Base-by-base conservation (phyloP, 768 basidiomycete genomes). In the Cystofilobasidium capitatum region DNA sequence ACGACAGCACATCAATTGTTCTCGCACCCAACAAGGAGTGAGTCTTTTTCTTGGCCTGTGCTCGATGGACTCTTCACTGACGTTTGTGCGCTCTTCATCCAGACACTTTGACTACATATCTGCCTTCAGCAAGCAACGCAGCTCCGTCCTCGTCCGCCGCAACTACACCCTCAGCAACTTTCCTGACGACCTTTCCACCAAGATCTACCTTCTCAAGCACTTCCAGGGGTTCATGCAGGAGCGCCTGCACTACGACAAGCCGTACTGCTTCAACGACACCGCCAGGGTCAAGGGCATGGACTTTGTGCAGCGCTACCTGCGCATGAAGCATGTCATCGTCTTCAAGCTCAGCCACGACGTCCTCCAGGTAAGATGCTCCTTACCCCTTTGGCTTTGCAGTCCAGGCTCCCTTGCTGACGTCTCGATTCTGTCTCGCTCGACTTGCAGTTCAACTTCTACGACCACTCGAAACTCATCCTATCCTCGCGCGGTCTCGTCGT, bases 151-250 rank as follows among this genome's bases (percentile, higher is more conserved):
- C 73, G 33, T 65, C 61, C 35, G 63, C 64, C 70, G 64, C 37
- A 74, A 73, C 45, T 74, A 75, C 66, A 83, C 84, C 1, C 83
- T 88, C 24, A 81, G 83, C 0, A 79, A 81, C 3, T 88, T 87
- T 74, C 89, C 91, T 0, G 84, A 86, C 42, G 66, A 71, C 24
- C 81, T 99, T 68, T 87, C 88, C 80, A 86, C 82, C 75, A 96
- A 98, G 78, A 85, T 93, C 14, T 92, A 91, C 78, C 82, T 98
- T 47, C 80, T 98, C 65, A 89, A 89, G 75, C 90, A 93, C 75
- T 97, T 98, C 74, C 90, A 96, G 75, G 81, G 83, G 64, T 98
- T 97, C 77, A 96, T 98, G 82, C 87, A 91, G 84, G 87, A 90
- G 57, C 83, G 86, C 64, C 80, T 99, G 26, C 88, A 87, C 71